phyloP scores from a whole-genome alignment of 1,284 basidiomycete genomes.

The Ceratobasidium sp. region DNA sequence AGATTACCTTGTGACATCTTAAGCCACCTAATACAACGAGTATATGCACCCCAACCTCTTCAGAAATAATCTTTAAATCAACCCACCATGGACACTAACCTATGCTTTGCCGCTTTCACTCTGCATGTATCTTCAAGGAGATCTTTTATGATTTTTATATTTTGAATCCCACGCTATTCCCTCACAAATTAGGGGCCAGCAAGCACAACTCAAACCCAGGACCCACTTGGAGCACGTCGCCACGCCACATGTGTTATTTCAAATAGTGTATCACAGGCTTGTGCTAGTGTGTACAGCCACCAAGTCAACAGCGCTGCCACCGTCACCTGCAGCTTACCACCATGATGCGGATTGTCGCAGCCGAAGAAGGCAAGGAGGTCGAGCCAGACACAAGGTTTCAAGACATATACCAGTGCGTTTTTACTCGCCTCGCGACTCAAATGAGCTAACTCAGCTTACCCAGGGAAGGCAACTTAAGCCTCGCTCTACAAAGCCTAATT shows the following conservation, averaged over 20 bases:
- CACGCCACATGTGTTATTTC: conserved; percentile 13
- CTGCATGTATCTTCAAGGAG: no score
- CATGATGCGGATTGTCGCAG: conserved; percentile 34
- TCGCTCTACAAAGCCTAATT: conserved; percentile 35
- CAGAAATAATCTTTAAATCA: no score
- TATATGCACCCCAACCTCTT: no score
- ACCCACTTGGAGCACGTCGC: background rate
- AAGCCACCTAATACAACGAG: no score
- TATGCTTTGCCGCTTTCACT: no score
- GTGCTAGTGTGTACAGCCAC: background rate
- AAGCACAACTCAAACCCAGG: no score
- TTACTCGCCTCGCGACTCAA: background rate
- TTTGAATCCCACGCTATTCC: no score
- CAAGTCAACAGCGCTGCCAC: background rate
- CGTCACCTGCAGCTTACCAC: conserved; percentile 14
- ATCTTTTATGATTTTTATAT: no score
- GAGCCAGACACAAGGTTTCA: conserved; percentile 29
- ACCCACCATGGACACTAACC: no score
- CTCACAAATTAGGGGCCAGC: no score
- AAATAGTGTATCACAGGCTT: conserved; percentile 3
- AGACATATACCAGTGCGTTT: conserved; percentile 32
- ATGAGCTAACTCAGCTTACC: conserved; percentile 4
- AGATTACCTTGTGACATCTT: no score
- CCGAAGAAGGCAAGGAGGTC: conserved; percentile 37
- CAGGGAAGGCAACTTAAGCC: conserved; percentile 37